A percentile compares a stretch with the other conserved stretches of the same genome.
Conservation (phyloP, 768 basidiomycete genomes). For the Pholiota microspora region DNA sequence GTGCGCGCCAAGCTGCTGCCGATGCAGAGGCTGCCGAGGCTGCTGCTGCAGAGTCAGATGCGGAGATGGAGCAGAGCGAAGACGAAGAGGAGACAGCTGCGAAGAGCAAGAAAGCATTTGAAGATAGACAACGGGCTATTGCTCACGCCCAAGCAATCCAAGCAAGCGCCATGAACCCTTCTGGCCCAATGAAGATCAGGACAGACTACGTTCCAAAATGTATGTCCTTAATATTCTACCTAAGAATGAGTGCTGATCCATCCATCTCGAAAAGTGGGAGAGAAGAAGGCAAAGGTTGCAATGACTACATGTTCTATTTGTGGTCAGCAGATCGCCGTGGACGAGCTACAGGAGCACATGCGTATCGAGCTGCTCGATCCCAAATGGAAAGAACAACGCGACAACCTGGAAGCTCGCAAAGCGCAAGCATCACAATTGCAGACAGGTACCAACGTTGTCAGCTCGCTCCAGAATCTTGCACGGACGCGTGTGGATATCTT, state of each 20-base stretch:
- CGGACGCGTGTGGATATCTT: slow-evolving; percentile 97
- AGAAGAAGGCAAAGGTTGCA: slow-evolving; percentile 61
- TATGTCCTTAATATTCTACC: slow-evolving; percentile 38
- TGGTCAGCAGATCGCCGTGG: slow-evolving; percentile 93
- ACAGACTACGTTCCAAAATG: slow-evolving; percentile 95
- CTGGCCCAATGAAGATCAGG: slow-evolving; percentile 88
- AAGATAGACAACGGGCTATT: slow-evolving; percentile 66
- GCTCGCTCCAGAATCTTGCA: slow-evolving; percentile 90
- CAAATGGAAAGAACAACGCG: slow-evolving; percentile 96
- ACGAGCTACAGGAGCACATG: slow-evolving; percentile 97
- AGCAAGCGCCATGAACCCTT: slow-evolving; percentile 68
- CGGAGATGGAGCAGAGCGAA: slow-evolving; percentile 85
- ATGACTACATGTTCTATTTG: slow-evolving; percentile 92
- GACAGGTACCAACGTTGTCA: slow-evolving; percentile 90
- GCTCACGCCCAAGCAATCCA: slow-evolving; percentile 81
- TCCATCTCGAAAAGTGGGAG: slow-evolving; percentile 53
- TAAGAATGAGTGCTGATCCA: slow-evolving; percentile 7
- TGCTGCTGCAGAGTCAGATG: slow-evolving; percentile 49
- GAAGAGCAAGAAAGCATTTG: slow-evolving; percentile 67
- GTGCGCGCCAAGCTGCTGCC: slow-evolving; percentile 79
- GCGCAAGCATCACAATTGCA: slow-evolving; percentile 86
- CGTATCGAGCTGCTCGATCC: slow-evolving; percentile 98
- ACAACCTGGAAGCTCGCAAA: slow-evolving; percentile 84
- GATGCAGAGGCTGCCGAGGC: slow-evolving; percentile 83
- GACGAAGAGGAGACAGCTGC: slow-evolving; percentile 70